Evolutionary conservation across 352 stramenopile genomes (phyloP), one percentile per base, ranked within the genome.

Genomic region (Pythium oligandrum): DNA sequence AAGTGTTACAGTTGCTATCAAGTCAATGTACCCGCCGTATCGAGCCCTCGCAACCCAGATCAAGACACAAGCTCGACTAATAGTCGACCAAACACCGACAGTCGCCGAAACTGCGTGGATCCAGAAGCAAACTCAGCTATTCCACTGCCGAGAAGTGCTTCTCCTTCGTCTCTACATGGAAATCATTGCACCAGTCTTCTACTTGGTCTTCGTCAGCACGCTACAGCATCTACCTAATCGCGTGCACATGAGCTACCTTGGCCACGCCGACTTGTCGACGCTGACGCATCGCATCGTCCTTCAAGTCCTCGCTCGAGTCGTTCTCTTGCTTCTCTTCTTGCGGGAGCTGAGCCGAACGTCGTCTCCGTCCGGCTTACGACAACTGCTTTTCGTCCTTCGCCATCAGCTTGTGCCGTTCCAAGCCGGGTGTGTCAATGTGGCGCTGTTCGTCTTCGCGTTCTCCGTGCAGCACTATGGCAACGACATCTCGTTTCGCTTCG

Each of bases 151-250:
- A 4, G 47, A 61, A 31, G 34, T 42, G 11, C 35, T 36, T 5
- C 40, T 61, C 4, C 47, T 61, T 5, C 39, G 55, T 1, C 17
- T 61, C 9, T 61, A 61, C 47, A 33, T 61, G 17, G 55, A 55
- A 36, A 7, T 17, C 5, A n/a, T 11, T 11, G 47, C 26, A 4
- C 40, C 40, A 46, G 12, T 46, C 40, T 12, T 46, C 40, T 46
- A 32, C 40, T 46, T 46, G 12, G 40, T 5, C 5, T 46, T 46
- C 40, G 4, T 46, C 40, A 12, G 12, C 5, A 26, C 40, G 4
- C 17, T 46, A 12, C 17, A 46, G 40, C 31, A 32, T 10, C 31
- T 46, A 26, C 40, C 40, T 2, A 46, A 46, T 26, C 12, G 40
- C 6, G 31, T 32, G 10, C 31, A 46, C 40, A 46, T 46, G 40